Evolutionary conservation across 768 basidiomycete genomes (phyloP), one percentile per base, ranked within the genome.

Genomic region (Russula lepida): DNA sequence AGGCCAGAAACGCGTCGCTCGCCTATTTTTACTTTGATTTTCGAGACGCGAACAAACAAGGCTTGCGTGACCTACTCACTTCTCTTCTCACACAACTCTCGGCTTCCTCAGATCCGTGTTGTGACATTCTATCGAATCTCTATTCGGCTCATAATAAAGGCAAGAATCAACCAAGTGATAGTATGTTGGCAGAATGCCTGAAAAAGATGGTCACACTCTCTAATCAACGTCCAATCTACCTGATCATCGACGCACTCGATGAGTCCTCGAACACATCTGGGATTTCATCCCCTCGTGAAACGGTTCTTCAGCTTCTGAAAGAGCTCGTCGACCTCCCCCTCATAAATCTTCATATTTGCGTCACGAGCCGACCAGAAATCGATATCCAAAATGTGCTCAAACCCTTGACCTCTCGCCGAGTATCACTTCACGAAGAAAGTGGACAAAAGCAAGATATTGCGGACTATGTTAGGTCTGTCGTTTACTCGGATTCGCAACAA

Each of bases 61-160:
- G 32, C 17, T 19, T 13, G 28, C 54, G 17, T 7, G 21, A 49
- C 15, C n/a, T 61, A 5, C 19, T 56, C 28, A 1, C 9, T 30
- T 61, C 60, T 11, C 47, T 61, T 21, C 54, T 54, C 30, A 48
- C n/a, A 4, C 59, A 60, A n/a, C n/a, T 60, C 13, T 54, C 43
- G 1, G 19, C 23, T 25, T 8, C 3, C 37, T 61, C 47, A 15
- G 13, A 6, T n/a, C 23, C 28, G 12, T 39, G 35, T 32, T 51
- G 46, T 12, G 4, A 49, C 11, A 41, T 51, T 3, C 27, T 61
- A 8, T 43, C 28, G 13, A 8, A 23, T 21, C 47, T 61, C 13
- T 56, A 37, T 27, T 32, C 0, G 0, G 17, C 12, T 6, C 47
- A 56, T 12, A 4, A 28, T 4, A 11, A 13, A 0, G 44, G 58